These are phyloP conservation scores for Penicillium concentricum DNA, from an alignment of 2,329 filamentous ascomycete species.

Conservation along the genomic window DNA sequence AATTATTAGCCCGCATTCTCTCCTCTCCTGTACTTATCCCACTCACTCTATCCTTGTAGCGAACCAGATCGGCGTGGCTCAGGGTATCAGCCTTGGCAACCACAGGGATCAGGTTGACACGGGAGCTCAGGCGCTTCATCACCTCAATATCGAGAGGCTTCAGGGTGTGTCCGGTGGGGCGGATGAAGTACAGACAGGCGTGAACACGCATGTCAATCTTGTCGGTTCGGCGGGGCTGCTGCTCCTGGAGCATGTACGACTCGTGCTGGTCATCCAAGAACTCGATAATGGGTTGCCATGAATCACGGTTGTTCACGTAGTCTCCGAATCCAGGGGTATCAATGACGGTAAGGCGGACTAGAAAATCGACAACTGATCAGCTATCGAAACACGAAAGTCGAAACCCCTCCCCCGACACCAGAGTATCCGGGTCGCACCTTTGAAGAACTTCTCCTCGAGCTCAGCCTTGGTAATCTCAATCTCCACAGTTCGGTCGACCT, in stretches of 20 bases:
- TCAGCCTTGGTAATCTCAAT: conserved; percentile 99
- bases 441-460: conserved; percentile 99
- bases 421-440: conserved; percentile 61
- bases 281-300: conserved; percentile 99
- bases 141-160: conserved; percentile 99
- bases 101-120: conserved; percentile 97
- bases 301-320: conserved; percentile 99
- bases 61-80: conserved; percentile 84
- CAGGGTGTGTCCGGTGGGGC: conserved; percentile 94
- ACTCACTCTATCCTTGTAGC: conserved; percentile 91
- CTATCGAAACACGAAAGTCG: background rate
- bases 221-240: conserved; percentile 94
- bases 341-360: conserved; percentile 97
- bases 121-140: conserved; percentile 98
- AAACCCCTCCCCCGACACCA: background rate
- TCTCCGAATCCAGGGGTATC: conserved; percentile 98
- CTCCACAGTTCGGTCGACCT: conserved; percentile 99
- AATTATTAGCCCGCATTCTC: conserved; percentile 7
- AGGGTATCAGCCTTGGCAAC: conserved; percentile 98
- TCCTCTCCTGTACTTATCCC: background rate
- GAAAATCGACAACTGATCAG: conserved; percentile 20
- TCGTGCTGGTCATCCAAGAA: conserved; percentile 99
- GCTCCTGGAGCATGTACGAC: conserved; percentile 99
- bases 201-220: conserved; percentile 99
- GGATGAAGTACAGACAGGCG: conserved; percentile 98